Evolutionary conservation across 768 basidiomycete species (phyloP).

Genomic region (Lentinula edodes): DNA sequence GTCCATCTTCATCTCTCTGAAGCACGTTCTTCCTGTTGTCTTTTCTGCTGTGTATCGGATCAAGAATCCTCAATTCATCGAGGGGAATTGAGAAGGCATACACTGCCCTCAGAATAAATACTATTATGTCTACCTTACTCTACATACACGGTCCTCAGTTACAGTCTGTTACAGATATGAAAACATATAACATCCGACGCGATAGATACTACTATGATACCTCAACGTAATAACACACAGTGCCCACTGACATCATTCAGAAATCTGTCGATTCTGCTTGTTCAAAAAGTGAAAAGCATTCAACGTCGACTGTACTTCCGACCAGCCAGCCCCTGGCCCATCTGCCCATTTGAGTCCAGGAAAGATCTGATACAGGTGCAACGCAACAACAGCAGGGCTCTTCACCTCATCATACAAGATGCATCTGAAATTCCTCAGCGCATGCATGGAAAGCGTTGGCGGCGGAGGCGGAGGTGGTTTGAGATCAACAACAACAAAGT

Average conservation of each 20-base stretch:
- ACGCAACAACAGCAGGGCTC: background rate
- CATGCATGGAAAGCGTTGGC: background rate
- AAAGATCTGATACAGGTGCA: conserved; percentile 1
- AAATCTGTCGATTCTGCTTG: background rate
- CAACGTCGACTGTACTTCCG: background rate
- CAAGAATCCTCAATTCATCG: too few relatives aligned
- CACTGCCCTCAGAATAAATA: too few relatives aligned
- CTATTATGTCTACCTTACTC: too few relatives aligned
- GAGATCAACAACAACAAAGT: background rate
- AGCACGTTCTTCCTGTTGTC: too few relatives aligned
- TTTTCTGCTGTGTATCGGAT: too few relatives aligned
- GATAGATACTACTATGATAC: background rate
- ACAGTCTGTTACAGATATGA: too few relatives aligned
- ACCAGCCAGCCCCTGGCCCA: background rate
- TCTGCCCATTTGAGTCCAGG: background rate
- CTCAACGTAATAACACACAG: background rate
- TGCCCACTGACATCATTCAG: background rate
- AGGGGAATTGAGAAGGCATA: too few relatives aligned
- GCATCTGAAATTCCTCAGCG: background rate
- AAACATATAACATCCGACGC: background rate
- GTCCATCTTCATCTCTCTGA: too few relatives aligned
- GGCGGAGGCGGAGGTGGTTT: background rate
- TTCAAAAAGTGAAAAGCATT: conserved; percentile 1
- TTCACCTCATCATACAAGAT: conserved; percentile 1
- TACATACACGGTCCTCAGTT: too few relatives aligned